phyloP scores from a whole-genome alignment of 257 asterid genomes.

The Leptodermis oblonga region DNA sequence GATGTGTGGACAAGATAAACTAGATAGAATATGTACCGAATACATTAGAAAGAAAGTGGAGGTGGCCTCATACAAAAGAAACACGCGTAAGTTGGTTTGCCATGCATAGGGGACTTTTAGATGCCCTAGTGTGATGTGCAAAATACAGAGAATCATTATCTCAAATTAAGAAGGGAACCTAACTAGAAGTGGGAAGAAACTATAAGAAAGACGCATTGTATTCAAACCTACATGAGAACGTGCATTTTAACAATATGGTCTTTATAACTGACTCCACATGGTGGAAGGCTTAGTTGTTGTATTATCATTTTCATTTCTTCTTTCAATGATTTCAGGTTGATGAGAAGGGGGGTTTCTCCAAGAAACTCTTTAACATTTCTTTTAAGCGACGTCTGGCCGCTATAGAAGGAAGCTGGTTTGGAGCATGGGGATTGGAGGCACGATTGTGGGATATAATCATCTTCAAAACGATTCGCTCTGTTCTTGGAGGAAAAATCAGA shows the following conservation, averaged over 20 bases:
- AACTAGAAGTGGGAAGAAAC: background rate
- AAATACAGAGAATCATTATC: background rate
- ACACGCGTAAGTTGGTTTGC: background rate
- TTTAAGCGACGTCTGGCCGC: constrained; percentile 65
- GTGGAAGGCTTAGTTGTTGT: background rate
- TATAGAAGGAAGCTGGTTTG: constrained; percentile 88
- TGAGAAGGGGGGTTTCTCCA: constrained; percentile 75
- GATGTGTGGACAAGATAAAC: background rate
- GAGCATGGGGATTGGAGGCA: constrained; percentile 79
- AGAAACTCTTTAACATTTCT: constrained; percentile 67
- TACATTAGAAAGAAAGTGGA: background rate
- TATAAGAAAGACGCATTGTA: background rate
- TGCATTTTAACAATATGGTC: background rate
- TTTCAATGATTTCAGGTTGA: constrained; percentile 45
- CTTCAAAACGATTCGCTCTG: constrained; percentile 58
- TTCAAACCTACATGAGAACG: background rate
- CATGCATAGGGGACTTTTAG: background rate
- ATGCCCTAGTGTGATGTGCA: background rate
- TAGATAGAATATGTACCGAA: background rate
- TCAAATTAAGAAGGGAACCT: background rate
- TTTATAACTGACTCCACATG: background rate
- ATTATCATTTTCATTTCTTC: background rate
- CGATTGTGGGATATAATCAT: constrained; percentile 61
- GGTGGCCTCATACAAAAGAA: background rate
- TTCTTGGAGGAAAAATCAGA: constrained; percentile 87